Conservation (phyloP, 2,329 filamentous ascomycete species). For the Alternaria sp. region DNA sequence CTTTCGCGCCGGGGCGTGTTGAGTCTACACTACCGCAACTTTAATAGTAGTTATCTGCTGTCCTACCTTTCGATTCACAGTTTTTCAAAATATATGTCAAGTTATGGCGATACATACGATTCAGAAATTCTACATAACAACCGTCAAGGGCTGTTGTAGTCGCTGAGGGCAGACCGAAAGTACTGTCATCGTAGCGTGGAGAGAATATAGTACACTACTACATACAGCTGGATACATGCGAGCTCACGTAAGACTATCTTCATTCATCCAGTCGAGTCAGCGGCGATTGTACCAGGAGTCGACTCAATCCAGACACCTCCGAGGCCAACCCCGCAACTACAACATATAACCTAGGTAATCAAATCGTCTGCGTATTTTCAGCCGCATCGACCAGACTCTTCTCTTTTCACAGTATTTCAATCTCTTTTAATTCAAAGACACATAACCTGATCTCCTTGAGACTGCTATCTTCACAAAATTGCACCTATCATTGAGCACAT, state of each 20-base stretch:
- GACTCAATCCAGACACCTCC: neutral
- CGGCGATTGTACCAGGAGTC: neutral
- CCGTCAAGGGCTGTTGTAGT: neutral
- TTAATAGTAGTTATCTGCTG: neutral
- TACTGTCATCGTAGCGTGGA: neutral
- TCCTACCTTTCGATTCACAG: neutral
- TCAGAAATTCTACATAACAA: neutral
- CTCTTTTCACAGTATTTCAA: too few species aligned
- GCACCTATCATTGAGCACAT: neutral
- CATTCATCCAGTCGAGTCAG: slow-evolving; percentile 1
- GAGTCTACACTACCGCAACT: neutral
- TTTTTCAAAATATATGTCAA: neutral
- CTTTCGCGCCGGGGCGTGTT: slow-evolving; percentile 1
- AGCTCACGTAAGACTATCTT: neutral
- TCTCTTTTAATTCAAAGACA: too few species aligned
- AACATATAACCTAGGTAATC: slow-evolving; percentile 22
- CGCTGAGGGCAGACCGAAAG: neutral
- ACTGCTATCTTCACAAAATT: neutral
- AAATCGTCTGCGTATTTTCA: neutral
- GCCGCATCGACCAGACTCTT: neutral
- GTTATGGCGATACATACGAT: neutral
- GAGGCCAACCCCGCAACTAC: slow-evolving; percentile 15
- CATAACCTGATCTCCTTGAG: too few species aligned
- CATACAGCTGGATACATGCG: neutral
- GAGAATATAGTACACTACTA: neutral